Evolutionary conservation across 73 alveolate species (phyloP), one percentile per base, ranked within the genome.

Genomic region (Paraurostyla sp.): DNA sequence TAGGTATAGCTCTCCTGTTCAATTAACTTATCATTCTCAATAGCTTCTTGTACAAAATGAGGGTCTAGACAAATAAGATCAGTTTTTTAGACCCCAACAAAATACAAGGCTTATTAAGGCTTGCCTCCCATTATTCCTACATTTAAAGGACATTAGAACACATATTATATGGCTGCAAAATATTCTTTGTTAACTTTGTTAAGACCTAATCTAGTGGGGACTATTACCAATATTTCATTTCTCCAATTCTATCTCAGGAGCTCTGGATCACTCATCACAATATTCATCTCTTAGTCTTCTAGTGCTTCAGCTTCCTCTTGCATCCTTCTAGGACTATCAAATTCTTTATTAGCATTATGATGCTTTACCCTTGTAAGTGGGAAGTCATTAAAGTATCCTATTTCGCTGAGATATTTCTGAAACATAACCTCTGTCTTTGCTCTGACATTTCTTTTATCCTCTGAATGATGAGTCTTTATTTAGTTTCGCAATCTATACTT

Each of bases 81-180:
- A 3, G 71, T 15, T 25, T 40, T 49, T 60, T 81, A 41, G 16
- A 3, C 22, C 11, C 91, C 91, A 9, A 81, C 80, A 43, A 81
- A 81, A 60, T 81, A 81, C 2, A 81, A 33, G 1, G 82, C 91
- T 29, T 81, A 32, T 3, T 68, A 20, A 9, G 49, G 52, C 60
- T 46, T 81, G 16, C 91, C 91, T 9, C 91, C 91, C 22, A 81
- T 58, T 7, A 60, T 38, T 9, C 91, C 91, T 15, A 58, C 80
- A 50, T 58, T 50, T 6, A 59, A 40, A 9, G 32, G 49, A 29
- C 71, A 36, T 22, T 40, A 23, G 38, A 81, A n/a, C 48, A 81
- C 11, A 22, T 43, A 52, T 38, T 18, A 7, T 0, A 81, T 36
- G 25, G 91, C 52, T 2, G 20, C 0, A 22, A 38, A 59, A 48